These are phyloP conservation scores for Meripilus lineatus DNA, from an alignment of 1,284 basidiomycete species.

Conservation along the genomic window DNA sequence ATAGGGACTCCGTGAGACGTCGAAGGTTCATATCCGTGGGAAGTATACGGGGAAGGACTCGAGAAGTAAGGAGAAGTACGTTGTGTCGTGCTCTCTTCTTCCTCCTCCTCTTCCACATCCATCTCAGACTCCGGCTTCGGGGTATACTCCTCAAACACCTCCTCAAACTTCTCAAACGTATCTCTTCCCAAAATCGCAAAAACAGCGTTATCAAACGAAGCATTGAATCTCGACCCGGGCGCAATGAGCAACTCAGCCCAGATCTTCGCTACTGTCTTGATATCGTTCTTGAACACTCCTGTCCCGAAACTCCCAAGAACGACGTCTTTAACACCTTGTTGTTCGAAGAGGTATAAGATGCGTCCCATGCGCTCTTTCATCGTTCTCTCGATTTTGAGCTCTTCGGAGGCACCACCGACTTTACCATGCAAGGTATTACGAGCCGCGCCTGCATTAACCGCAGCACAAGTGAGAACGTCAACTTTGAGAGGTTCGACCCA, in stretches of 20 bases:
- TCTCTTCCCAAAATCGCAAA: slow-evolving; percentile 59
- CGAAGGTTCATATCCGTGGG: too few relatives aligned
- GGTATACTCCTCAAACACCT: too few relatives aligned
- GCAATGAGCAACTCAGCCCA: slow-evolving; percentile 45
- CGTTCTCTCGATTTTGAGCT: slow-evolving; percentile 43
- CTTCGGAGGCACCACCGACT: slow-evolving; percentile 34
- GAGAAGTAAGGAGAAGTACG: too few relatives aligned
- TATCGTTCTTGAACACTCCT: slow-evolving; percentile 62
- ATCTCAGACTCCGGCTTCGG: too few relatives aligned
- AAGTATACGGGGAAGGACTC: too few relatives aligned
- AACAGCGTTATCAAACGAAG: slow-evolving; percentile 55
- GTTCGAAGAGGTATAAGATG: slow-evolving; percentile 57
- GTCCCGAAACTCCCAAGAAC: slow-evolving; percentile 74
- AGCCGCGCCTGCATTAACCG: slow-evolving; percentile 66
- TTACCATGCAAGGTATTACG: slow-evolving; percentile 29
- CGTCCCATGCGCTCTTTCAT: slow-evolving; percentile 71
- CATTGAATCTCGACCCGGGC: slow-evolving; percentile 43
- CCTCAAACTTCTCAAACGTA: slow-evolving; percentile 47
- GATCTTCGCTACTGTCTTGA: slow-evolving; percentile 33
- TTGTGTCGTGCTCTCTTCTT: too few relatives aligned
- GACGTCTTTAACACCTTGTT: slow-evolving; percentile 46
- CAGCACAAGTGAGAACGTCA: slow-evolving; percentile 60
- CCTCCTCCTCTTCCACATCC: too few relatives aligned
- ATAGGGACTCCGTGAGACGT: too few relatives aligned
- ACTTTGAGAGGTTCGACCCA: slow-evolving; percentile 51